These are phyloP conservation scores for button mushroom (Agaricus bisporus) DNA, from an alignment of 768 basidiomycete genomes.

Conservation along the genomic window DNA sequence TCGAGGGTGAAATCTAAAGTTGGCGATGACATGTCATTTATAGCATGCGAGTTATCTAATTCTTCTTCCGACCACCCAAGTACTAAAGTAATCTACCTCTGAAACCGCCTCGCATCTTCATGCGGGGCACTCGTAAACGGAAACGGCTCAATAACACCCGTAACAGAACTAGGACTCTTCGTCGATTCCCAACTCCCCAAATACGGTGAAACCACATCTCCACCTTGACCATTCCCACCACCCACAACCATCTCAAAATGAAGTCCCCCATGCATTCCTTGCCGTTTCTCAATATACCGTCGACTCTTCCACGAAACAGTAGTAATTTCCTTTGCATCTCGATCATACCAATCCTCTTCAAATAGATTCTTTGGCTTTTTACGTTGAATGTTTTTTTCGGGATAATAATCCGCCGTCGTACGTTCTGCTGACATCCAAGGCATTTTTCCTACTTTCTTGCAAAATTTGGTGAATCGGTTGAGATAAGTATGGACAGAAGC, in stretches of 20 bases:
- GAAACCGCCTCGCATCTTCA: no score
- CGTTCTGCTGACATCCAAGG: conserved; percentile 39
- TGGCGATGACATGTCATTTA: no score
- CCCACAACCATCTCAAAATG: no score
- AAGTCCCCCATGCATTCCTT: background rate
- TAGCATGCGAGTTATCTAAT: no score
- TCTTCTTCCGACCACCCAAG: no score
- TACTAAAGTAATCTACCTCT: no score
- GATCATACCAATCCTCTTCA: background rate
- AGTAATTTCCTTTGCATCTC: background rate
- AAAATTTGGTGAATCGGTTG: conserved; percentile 27
- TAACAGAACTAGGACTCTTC: background rate
- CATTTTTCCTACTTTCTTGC: conserved; percentile 28
- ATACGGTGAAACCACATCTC: background rate
- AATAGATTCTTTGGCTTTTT: background rate
- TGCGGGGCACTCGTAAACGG: background rate
- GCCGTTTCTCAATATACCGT: background rate
- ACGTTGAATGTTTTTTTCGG: conserved; percentile 20
- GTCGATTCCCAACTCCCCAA: background rate
- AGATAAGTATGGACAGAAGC: conserved; percentile 26
- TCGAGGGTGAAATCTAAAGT: no score
- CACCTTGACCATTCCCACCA: background rate
- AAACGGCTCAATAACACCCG: conserved; percentile 3
- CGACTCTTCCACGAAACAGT: conserved; percentile 7
- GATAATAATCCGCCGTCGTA: conserved; percentile 39